Conservation (phyloP, 352 stramenopile species). For the Phytophthora niederhauseri region DNA sequence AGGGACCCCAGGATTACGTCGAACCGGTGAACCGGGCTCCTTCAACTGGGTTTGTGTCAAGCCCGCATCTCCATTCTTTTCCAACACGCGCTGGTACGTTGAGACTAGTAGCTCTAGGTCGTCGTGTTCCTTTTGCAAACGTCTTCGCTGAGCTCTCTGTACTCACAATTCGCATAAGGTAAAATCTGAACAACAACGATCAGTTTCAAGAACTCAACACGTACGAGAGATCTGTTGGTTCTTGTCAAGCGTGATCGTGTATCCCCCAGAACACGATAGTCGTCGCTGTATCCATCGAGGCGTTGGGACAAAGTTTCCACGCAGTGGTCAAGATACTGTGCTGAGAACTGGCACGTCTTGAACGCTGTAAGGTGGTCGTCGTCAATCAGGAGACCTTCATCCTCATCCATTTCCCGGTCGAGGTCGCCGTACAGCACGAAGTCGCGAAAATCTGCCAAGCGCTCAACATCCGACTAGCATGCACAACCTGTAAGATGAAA, state of each 20-base stretch:
- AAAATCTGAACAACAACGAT: not conserved
- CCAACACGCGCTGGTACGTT: conserved; percentile 57
- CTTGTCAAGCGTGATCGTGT: conserved; percentile 25
- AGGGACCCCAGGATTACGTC: not conserved
- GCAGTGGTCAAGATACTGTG: conserved; percentile 76
- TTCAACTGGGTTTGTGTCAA: not conserved
- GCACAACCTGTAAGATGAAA: not conserved
- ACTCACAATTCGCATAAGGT: not conserved
- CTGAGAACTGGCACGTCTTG: conserved; percentile 58
- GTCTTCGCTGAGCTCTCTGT: conserved; percentile 45
- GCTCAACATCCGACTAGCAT: conserved; percentile 54
- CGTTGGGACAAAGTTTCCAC: conserved; percentile 46
- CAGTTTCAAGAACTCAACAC: not conserved
- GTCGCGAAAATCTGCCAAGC: conserved; percentile 56
- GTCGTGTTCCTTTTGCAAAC: conserved; percentile 55
- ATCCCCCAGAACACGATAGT: conserved; percentile 31
- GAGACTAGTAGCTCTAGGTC: conserved; percentile 59
- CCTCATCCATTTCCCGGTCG: conserved; percentile 50
- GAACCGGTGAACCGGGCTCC: conserved; percentile 7
- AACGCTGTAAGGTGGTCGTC: conserved; percentile 57
- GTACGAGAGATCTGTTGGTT: conserved; percentile 38
- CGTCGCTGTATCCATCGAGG: conserved; percentile 45
- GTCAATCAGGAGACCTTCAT: conserved; percentile 59
- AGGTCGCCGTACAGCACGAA: conserved; percentile 63
- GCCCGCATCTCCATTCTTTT: conserved; percentile 30